Evolutionary conservation across 2,329 filamentous ascomycete species (phyloP), one percentile per base, ranked within the genome.

Genomic region (Hawksworthiomyces lignivorus): DNA sequence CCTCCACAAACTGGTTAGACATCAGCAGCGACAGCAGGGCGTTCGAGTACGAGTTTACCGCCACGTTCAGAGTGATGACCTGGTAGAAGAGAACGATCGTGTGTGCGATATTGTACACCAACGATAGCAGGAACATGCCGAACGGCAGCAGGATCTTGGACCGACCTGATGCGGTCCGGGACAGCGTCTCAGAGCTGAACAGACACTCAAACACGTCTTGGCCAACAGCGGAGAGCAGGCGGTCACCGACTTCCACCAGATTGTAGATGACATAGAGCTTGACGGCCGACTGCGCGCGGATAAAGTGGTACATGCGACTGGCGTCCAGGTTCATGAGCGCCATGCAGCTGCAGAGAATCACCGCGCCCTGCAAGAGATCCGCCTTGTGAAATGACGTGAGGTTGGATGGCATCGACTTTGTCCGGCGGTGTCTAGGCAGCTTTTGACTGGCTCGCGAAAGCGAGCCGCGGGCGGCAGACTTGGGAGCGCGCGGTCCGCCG

Each of bases 251-350:
- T 63, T 98, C 92, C 5, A 98, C 77, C 26, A 96, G 86, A 56
- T 98, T 98, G 70, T 95, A 98, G 42, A 98, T 97, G 45, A 98
- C 92, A 60, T 98, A 98, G 10, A 98, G 75, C 59, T 98, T 98
- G 65, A 98, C 96, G 7, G 90, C 89, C 2, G 89, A 90, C 61
- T 98, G 92, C 0, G 88, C 92, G 35, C 90, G 83, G 53, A 98
- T 95, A 54, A 89, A 89, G 61, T 98, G 92, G 57, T 98, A 98
- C 87, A 97, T 96, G 39, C 89, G 80, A 57, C 89, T 96, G 6
- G 92, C 92, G 59, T 98, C 94, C 34, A 98, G 82, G 19, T 78
- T 82, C 80, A 95, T 90, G 38, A 98, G 69, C 12, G 90, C 79
- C 39, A 84, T 69, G 53, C 87, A 94, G 56, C 87, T 96, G 54